Evolutionary conservation across 1,284 basidiomycete species (phyloP), one percentile per base, ranked within the genome.

Genomic region (Afroboletus lepidellus): DNA sequence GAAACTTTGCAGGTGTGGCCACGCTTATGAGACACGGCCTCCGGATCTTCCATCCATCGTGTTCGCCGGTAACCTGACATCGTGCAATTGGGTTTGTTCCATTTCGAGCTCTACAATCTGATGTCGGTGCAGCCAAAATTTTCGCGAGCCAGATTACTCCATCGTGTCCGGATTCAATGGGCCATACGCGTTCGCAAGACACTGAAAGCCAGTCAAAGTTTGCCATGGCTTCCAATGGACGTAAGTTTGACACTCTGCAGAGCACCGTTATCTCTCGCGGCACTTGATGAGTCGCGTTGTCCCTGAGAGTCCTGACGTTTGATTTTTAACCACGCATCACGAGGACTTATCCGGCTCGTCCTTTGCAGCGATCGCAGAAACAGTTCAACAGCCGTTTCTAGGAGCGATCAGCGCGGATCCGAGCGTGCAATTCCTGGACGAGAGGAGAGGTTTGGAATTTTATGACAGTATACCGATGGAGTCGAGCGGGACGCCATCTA

Each of bases 11-110:
- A 30, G 38, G 38, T 24, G n/a, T 20, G 42, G 49, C 41, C 48
- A 60, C 21, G 29, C 46, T 37, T 30, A 38, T 42, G 23, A n/a
- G 3, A 46, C 57, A 63, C 39, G 62, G 45, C 55, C 50, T 50
- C 41, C 61, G 61, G 61, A 67, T 66, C 61, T 56, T 59, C 51
- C 41, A 25, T 41, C 13, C 57, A 52, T 52, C 62, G 53, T 57
- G 50, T 48, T 51, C n/a, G 47, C 34, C 55, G 53, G 57, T 16
- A 47, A 48, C 48, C 41, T 53, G 58, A 47, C 49, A 49, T 60
- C 48, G 27, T 37, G 25, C 46, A 46, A 46, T 53, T 44, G 21
- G 46, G 52, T 50, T 48, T 43, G 51, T 30, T 41, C 36, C 49
- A 43, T 51, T 51, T 51, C 27, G 25, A 41, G 32, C 29, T 36